These are phyloP conservation scores for Globisporangium okanoganense DNA, from an alignment of 352 stramenopile species.

Conservation along the genomic window DNA sequence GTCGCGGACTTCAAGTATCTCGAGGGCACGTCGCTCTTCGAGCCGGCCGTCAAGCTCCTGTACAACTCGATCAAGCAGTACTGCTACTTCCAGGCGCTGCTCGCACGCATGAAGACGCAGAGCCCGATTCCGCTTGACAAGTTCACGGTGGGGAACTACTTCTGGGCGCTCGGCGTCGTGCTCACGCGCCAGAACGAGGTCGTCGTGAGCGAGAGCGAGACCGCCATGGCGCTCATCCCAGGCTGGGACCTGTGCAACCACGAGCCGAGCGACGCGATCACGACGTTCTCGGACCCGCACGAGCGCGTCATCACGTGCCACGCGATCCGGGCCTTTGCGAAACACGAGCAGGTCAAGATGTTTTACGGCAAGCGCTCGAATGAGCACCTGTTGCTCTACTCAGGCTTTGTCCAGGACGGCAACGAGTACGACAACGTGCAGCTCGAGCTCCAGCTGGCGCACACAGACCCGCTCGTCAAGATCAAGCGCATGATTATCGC, in stretches of 20 bases:
- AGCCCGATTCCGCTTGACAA: conserved; percentile 23
- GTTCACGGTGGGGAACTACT: conserved; percentile 54
- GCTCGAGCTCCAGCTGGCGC: conserved; percentile 18
- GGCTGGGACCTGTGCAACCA: conserved; percentile 71
- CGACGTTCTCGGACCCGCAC: conserved; percentile 35
- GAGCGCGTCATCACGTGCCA: conserved; percentile 31
- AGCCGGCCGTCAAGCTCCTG: conserved; percentile 36
- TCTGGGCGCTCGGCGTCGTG: conserved; percentile 51
- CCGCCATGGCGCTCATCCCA: conserved; percentile 46
- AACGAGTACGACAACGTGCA: conserved; percentile 35
- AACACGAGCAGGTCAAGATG: conserved; percentile 46
- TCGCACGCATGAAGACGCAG: conserved; percentile 19
- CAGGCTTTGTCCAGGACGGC: conserved; percentile 39
- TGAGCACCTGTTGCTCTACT: conserved; percentile 49
- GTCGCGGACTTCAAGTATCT: conserved; percentile 38
- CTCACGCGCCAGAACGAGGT: conserved; percentile 64
- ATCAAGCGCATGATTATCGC: conserved; percentile 38
- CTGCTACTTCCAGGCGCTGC: conserved; percentile 35
- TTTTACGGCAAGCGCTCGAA: conserved; percentile 63
- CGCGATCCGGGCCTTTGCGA: conserved; percentile 31
- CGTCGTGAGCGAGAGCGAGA: conserved; percentile 17
- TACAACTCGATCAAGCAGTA: conserved; percentile 68
- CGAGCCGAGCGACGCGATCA: conserved; percentile 35
- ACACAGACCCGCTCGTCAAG: conserved; percentile 31
- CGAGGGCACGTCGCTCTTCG: conserved; percentile 32